Base-by-base conservation (phyloP, 805 yeast species). In the Lachancea meyersii region DNA sequence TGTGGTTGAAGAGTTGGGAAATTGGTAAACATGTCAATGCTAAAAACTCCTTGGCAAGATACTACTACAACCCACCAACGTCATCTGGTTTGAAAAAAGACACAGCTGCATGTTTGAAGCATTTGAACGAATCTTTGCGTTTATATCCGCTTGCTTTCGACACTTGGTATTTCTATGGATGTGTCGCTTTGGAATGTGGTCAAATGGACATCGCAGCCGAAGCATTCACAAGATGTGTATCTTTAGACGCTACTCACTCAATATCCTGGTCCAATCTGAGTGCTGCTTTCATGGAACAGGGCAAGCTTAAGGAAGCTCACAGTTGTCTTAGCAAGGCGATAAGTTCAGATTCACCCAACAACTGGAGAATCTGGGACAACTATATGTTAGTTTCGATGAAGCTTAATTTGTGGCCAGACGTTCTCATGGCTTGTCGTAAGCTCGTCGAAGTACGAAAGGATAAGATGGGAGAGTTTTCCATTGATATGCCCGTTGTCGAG, bases 291-390 rank as follows among this genome's bases (percentile, higher is more conserved):
- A 65, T 88, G 31, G 75, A 75, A 48, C 57, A 75, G 40, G 80
- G 75, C 41, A 84, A 85, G 60, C 62, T 75, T 17, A 73, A 76
- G 48, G 95, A 87, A 51, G 95, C 97, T 0, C 82, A 86, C 56
- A 79, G 77, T 48, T 96, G 98, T 1, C 69, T 91, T 52, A 79
- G 82, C 55, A 79, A 79, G 49, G 96, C 97, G 0, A 72, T 86
- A 16, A 68, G 82, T 31, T 82, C 87, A 28, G 81, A 79, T 36
- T 77, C 79, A 20, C 79, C 77, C 51, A 76, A 76, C 41, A 85
- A 89, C 38, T 86, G 97, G 96, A 77, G 85, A 53, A 79, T 93
- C 26, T 89, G 91, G 84, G 93, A 87, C 54, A 93, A 93, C 59
- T 87, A 79, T 54, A 67, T 86, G 57, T 69, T 79, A 22, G 91